Percentiles rank a stretch among this genome's conserved stretches.
phyloP scores from a whole-genome alignment of 1,284 basidiomycete species.

The Vanrija sp. region DNA sequence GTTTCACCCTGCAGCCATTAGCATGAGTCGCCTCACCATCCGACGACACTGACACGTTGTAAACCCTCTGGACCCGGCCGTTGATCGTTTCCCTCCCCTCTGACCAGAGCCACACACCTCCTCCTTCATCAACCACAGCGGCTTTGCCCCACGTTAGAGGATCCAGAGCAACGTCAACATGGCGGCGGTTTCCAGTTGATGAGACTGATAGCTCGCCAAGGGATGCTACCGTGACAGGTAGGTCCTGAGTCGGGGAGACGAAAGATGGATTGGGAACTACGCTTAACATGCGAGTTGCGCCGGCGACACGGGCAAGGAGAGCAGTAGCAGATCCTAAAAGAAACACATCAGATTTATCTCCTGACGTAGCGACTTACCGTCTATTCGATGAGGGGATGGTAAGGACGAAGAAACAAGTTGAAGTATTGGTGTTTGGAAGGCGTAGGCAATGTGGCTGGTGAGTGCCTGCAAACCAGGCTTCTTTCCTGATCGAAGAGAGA shows the following conservation, averaged over 20 bases:
- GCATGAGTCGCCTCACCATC: neutral
- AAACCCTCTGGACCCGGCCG: neutral
- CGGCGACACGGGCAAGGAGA: slow-evolving; percentile 24
- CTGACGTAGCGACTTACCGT: neutral
- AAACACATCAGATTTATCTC: neutral
- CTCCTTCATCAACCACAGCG: slow-evolving; percentile 35
- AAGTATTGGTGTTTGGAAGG: neutral
- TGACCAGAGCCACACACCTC: slow-evolving; percentile 40
- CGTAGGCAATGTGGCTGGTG: neutral
- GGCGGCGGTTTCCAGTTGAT: slow-evolving; percentile 21
- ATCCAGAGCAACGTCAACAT: slow-evolving; percentile 36
- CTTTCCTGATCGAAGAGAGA: too few relatives aligned
- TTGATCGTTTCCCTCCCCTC: slow-evolving; percentile 23
- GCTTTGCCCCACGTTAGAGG: slow-evolving; percentile 21
- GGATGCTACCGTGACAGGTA: slow-evolving; percentile 8
- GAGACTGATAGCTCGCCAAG: slow-evolving; percentile 9
- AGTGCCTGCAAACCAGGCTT: too few relatives aligned
- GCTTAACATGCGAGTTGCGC: slow-evolving; percentile 21
- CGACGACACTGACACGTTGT: slow-evolving; percentile 17
- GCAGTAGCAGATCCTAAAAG: slow-evolving; percentile 22
- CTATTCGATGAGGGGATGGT: neutral
- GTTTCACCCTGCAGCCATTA: slow-evolving; percentile 14
- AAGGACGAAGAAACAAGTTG: slow-evolving; percentile 4
- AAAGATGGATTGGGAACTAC: slow-evolving; percentile 23
- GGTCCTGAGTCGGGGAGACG: slow-evolving; percentile 3